Percentiles rank a stretch among this genome's conserved stretches.
phyloP scores from a whole-genome alignment of 306 rosid species.

The Cajanus cajan region DNA sequence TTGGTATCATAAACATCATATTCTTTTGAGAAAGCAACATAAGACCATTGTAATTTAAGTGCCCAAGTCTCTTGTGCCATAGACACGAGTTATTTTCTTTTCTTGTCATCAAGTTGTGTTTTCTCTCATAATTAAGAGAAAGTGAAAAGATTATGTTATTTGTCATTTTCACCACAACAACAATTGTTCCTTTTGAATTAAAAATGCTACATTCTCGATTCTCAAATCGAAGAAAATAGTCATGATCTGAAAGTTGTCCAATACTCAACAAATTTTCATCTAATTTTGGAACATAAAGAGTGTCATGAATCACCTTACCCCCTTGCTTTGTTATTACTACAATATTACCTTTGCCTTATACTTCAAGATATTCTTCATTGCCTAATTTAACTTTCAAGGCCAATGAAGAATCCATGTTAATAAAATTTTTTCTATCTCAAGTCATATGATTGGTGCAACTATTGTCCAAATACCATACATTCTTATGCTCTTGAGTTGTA shows the following conservation, averaged over 20 bases:
- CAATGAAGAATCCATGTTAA: not conserved
- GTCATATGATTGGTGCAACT: not conserved
- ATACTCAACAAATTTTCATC: not conserved
- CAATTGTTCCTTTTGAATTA: not conserved
- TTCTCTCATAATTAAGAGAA: too few species aligned
- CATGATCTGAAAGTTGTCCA: not conserved
- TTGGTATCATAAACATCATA: not conserved
- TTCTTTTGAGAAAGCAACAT: not conserved
- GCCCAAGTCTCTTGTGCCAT: too few species aligned
- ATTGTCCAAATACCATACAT: not conserved
- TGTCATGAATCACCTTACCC: not conserved
- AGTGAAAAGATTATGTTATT: too few species aligned
- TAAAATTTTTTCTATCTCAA: not conserved
- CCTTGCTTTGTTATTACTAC: not conserved
- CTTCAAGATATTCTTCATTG: not conserved
- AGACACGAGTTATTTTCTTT: too few species aligned
- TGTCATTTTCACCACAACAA: too few species aligned
- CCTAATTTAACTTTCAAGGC: not conserved
- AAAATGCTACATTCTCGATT: not conserved
- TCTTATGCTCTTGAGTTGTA: not conserved
- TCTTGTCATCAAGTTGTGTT: too few species aligned
- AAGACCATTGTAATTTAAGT: too few species aligned
- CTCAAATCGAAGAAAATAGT: not conserved
- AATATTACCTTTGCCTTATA: not conserved
- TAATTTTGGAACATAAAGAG: not conserved